A percentile compares a stretch with the other conserved stretches of the same genome.
These are phyloP conservation scores for Stylosanthes scabra DNA, from an alignment of 331 rosid species.

Conservation along the genomic window DNA sequence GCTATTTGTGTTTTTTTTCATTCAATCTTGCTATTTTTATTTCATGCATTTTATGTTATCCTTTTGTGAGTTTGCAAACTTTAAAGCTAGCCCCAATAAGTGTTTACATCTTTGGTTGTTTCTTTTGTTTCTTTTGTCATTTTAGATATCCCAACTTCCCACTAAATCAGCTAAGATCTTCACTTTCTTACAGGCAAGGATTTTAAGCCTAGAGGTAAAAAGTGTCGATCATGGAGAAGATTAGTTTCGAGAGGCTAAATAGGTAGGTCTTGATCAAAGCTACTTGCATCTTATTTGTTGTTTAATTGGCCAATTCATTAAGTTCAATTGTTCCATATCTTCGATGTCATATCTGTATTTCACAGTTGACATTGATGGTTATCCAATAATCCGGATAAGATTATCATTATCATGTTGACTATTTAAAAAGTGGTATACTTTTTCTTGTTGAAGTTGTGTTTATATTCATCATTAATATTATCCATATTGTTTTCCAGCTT, in stretches of 20 bases:
- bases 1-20: no score
- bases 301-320: slow-evolving; percentile 33
- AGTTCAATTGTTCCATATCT: slow-evolving; percentile 21
- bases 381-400: neutral
- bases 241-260: slow-evolving; percentile 52
- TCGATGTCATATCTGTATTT: no score
- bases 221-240: slow-evolving; percentile 47
- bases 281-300: slow-evolving; percentile 22
- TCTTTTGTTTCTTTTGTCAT: slow-evolving; percentile 9
- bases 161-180: slow-evolving; percentile 32
- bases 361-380: slow-evolving; percentile 19
- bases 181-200: slow-evolving; percentile 48
- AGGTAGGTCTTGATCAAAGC: slow-evolving; percentile 22
- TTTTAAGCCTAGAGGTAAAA: slow-evolving; percentile 42
- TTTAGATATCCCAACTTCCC: slow-evolving; percentile 4
- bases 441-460: no score
- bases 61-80: no score
- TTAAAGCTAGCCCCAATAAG: no score
- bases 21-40: no score
- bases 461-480: no score
- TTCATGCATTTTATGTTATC: no score
- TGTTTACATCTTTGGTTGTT: slow-evolving; percentile 19
- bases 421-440: no score
- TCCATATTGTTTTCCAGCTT: no score
- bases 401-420: no score